Base-by-base conservation (phyloP, 164 flowering plant species). In the Nymphaea colorata region DNA sequence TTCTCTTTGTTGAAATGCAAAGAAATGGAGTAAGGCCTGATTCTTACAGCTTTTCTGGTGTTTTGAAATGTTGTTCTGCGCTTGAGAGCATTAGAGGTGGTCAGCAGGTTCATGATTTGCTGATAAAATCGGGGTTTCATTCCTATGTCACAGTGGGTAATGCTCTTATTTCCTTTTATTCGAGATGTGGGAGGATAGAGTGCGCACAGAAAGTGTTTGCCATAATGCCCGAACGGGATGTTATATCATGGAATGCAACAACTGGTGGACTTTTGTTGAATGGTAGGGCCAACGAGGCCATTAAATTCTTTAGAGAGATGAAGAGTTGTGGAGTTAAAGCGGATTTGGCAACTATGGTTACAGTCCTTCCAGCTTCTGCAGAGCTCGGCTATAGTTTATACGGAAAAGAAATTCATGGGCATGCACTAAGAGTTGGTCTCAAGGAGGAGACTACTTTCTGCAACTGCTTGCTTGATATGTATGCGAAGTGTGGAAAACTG, bases 211-310 rank as follows among this genome's bases (percentile, higher is more conserved):
- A 77, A 71, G 61, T 86, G 83, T 88, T 88, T 65, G 91, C 79
- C 67, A 79, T 73, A 75, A 75, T 85, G 89, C 60, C 17, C 74
- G 87, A 79, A 8, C 64, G 85, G 70, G 94, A 86, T 76, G 80
- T 80, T 59, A 79, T 88, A 43, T 78, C 93, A 0, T 88, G 89
- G 89, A 88, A 88, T 74, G 82, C 89, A 0, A 80, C 85, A 84
- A 81, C 86, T 43, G 82, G 85, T 69, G 90, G 87, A 1, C 63
- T 41, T 17, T 57, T 74, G 10, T 63, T 65, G 3, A 73, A 73
- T 66, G 70, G 72, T 18, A 55, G 55, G 61, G 42, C 74, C 10
- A 66, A 66, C 42, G 44, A 43, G 64, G 77, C 68, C 11, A 47
- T 71, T 41, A 42, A 53, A 8, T 7, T 59, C 10, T 71, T 75